A percentile compares a stretch with the other conserved stretches of the same genome.
Evolutionary conservation across 352 stramenopile species (phyloP).

Genomic region (Globisporangium carolinianum): DNA sequence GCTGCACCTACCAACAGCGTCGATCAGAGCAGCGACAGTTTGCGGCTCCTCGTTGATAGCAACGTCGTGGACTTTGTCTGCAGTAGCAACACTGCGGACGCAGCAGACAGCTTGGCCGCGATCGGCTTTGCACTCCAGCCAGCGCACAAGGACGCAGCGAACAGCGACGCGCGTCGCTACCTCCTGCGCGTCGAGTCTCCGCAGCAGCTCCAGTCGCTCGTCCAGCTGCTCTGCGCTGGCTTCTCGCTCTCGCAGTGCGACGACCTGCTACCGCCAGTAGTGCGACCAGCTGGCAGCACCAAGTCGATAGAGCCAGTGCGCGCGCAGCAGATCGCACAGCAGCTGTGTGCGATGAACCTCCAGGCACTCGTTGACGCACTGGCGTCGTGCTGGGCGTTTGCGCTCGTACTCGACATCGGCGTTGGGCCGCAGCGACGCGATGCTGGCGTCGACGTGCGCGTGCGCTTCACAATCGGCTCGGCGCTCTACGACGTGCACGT

Average conservation of each 20-base stretch:
- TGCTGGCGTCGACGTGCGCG: background rate
- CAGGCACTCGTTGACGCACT: background rate
- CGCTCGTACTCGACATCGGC: constrained; percentile 5
- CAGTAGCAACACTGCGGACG: too few species aligned
- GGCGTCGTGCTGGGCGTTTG: constrained; percentile 5
- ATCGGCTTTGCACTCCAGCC: background rate
- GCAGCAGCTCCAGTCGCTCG: background rate
- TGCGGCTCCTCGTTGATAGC: constrained; percentile 1
- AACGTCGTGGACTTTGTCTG: constrained; percentile 1
- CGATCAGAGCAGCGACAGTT: background rate
- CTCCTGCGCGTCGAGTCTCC: constrained; percentile 3
- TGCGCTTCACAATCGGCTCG: constrained; percentile 7
- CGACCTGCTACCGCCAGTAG: background rate
- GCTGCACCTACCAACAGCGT: background rate
- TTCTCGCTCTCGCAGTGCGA: constrained; percentile 6
- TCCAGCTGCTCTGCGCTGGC: background rate
- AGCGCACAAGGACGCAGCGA: background rate
- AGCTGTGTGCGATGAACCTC: constrained; percentile 6
- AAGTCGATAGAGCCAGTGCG: background rate
- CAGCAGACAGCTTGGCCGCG: too few species aligned
- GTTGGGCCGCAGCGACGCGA: background rate
- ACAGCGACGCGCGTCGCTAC: background rate
- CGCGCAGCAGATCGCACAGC: background rate
- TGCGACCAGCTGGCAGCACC: background rate
- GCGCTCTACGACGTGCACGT: constrained; percentile 6